Conservation (phyloP, 345 rosid genomes). For the Moricandia arvensis region DNA sequence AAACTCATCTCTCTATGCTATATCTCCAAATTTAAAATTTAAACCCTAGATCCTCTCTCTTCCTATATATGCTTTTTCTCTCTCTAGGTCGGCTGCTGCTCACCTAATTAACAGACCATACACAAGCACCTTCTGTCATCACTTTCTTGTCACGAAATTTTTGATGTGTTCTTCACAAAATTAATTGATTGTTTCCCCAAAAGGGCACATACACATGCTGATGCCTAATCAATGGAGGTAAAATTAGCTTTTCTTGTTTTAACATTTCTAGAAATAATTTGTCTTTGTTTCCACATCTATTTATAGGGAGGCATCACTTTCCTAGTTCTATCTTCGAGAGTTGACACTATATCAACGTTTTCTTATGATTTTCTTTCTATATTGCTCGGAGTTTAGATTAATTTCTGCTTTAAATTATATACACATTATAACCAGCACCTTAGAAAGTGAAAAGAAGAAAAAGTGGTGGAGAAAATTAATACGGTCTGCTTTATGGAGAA, state of each 20-base stretch:
- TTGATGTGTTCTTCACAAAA: slow-evolving; percentile 22
- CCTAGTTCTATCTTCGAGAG: slow-evolving; percentile 16
- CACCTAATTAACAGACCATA: slow-evolving; percentile 39
- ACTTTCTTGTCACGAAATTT: slow-evolving; percentile 29
- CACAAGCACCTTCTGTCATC: slow-evolving; percentile 33
- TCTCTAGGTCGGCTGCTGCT: slow-evolving; percentile 68
- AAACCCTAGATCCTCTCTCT: slow-evolving; percentile 28
- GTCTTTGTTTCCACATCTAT: slow-evolving; percentile 37
- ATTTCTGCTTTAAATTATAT: background rate
- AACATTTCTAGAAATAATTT: slow-evolving; percentile 25
- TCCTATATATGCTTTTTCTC: slow-evolving; percentile 22
- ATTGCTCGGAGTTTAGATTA: background rate
- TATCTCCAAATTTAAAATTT: slow-evolving; percentile 12
- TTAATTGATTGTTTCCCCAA: slow-evolving; percentile 38
- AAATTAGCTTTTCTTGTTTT: slow-evolving; percentile 32
- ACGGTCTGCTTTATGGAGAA: slow-evolving; percentile 16
- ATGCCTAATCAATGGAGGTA: slow-evolving; percentile 41
- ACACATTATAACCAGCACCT: background rate
- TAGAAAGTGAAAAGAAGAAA: slow-evolving; percentile 8
- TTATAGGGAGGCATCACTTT: slow-evolving; percentile 34
- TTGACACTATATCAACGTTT: background rate
- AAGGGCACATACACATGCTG: slow-evolving; percentile 40
- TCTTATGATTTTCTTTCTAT: background rate
- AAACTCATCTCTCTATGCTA: slow-evolving; percentile 8
- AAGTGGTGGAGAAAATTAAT: slow-evolving; percentile 12